phyloP scores from a whole-genome alignment of 176 grass and related monocot species.

The Lolium rigidum region DNA sequence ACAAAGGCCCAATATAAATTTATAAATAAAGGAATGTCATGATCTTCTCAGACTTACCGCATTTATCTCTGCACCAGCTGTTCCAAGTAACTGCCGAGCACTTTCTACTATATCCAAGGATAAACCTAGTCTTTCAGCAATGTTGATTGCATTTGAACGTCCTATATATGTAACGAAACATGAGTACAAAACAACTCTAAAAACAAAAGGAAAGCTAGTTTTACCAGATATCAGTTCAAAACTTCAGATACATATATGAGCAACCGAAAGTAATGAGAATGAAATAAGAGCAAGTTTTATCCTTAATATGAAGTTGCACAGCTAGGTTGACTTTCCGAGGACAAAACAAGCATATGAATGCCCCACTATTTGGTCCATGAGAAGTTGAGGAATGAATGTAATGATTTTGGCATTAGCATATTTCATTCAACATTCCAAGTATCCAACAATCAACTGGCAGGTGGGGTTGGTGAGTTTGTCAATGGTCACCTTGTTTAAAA shows the following conservation, averaged over 20 bases:
- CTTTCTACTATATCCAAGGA: constrained; percentile 53
- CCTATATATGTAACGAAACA: constrained; percentile 49
- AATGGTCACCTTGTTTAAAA: constrained; percentile 14
- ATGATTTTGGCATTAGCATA: neutral
- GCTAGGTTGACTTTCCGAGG: constrained; percentile 12
- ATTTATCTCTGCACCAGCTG: constrained; percentile 77
- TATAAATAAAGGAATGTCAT: constrained; percentile 25
- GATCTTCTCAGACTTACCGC: constrained; percentile 43
- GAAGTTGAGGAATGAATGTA: constrained; percentile 5
- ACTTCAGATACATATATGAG: neutral
- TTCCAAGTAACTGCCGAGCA: constrained; percentile 61
- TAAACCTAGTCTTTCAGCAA: constrained; percentile 76
- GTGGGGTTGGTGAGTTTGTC: neutral
- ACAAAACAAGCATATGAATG: constrained; percentile 1
- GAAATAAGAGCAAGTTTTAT: constrained; percentile 30
- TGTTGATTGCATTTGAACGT: constrained; percentile 83
- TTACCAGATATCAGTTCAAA: constrained; percentile 21
- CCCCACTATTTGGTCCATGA: neutral
- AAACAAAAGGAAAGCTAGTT: constrained; percentile 30
- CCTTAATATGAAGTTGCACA: constrained; percentile 25
- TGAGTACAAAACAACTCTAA: constrained; percentile 29
- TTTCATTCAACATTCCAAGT: neutral
- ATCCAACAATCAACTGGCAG: neutral
- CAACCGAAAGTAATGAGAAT: constrained; percentile 23
- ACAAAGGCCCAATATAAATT: neutral